Conservation (phyloP, 305 asterid genomes). For the Fraxinus floribunda region DNA sequence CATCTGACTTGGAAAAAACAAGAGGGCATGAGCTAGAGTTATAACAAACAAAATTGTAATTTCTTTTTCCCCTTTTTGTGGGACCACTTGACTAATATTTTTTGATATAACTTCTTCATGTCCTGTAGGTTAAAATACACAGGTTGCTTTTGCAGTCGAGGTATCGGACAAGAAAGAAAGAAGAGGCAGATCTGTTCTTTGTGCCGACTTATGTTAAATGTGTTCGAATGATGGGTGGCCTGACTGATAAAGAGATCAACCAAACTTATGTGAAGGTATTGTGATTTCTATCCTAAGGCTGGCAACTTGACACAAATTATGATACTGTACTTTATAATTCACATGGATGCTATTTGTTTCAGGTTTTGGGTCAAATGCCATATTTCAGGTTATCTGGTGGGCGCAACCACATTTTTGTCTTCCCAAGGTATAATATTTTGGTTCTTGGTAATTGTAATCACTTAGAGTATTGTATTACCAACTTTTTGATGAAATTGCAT, state of each 20-base stretch:
- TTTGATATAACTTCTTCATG: slow-evolving; percentile 9
- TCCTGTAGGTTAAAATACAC: slow-evolving; percentile 78
- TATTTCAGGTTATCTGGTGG: slow-evolving; percentile 92
- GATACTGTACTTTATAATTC: slow-evolving; percentile 24
- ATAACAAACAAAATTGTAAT: neutral
- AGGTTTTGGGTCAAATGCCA: slow-evolving; percentile 96
- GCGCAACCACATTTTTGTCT: slow-evolving; percentile 84
- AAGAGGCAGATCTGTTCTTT: slow-evolving; percentile 85
- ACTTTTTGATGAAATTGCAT: neutral
- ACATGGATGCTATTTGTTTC: slow-evolving; percentile 43
- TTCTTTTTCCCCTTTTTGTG: neutral
- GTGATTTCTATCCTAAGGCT: slow-evolving; percentile 15
- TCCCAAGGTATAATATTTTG: slow-evolving; percentile 66
- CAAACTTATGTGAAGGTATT: slow-evolving; percentile 81
- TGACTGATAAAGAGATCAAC: slow-evolving; percentile 89
- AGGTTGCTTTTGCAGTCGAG: slow-evolving; percentile 71
- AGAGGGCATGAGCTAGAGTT: neutral
- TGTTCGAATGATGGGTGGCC: slow-evolving; percentile 91
- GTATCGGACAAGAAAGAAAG: slow-evolving; percentile 65
- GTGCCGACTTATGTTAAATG: slow-evolving; percentile 91
- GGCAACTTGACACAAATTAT: slow-evolving; percentile 11
- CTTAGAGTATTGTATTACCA: neutral
- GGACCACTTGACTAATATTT: neutral
- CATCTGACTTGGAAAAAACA: neutral
- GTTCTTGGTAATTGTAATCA: slow-evolving; percentile 14